Evolutionary conservation across 768 basidiomycete species (phyloP).

Genomic region (Mycena olivaceomarginata): DNA sequence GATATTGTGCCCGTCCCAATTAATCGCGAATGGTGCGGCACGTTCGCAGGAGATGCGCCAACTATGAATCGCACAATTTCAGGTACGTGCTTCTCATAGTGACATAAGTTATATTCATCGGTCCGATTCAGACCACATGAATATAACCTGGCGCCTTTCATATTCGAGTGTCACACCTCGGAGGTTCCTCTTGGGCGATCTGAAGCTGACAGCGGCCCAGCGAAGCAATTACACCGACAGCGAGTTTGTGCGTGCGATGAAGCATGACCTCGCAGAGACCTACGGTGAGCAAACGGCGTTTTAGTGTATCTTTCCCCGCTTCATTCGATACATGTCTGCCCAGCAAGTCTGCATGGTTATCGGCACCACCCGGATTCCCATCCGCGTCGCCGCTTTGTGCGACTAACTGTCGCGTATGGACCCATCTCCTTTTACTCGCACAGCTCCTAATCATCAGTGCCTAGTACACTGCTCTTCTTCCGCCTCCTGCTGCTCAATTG

Average conservation of each 20-base stretch:
- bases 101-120: too few relatives aligned
- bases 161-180: conserved; percentile 4
- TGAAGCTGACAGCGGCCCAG: not conserved
- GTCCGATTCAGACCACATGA: conserved; percentile 15
- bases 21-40: conserved; percentile 10
- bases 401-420: not conserved
- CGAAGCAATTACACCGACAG: conserved; percentile 13
- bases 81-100: not conserved
- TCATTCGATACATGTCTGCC: not conserved
- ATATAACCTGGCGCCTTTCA: conserved; percentile 23
- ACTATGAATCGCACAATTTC: not conserved
- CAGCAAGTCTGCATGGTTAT: not conserved
- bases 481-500: not conserved
- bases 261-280: not conserved
- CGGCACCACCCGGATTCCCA: conserved; percentile 9
- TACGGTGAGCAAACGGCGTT: not conserved
- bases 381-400: conserved; percentile 1
- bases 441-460: too few relatives aligned
- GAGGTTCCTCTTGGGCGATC: conserved; percentile 2
- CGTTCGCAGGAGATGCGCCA: too few relatives aligned
- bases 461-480: too few relatives aligned
- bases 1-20: conserved; percentile 17
- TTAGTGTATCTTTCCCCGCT: not conserved
- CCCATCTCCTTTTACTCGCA: not conserved
- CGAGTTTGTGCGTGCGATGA: not conserved